Percentiles rank a stretch among this genome's conserved stretches.
phyloP scores from a whole-genome alignment of 2,329 filamentous ascomycete species.

The Parastagonospora avenae region DNA sequence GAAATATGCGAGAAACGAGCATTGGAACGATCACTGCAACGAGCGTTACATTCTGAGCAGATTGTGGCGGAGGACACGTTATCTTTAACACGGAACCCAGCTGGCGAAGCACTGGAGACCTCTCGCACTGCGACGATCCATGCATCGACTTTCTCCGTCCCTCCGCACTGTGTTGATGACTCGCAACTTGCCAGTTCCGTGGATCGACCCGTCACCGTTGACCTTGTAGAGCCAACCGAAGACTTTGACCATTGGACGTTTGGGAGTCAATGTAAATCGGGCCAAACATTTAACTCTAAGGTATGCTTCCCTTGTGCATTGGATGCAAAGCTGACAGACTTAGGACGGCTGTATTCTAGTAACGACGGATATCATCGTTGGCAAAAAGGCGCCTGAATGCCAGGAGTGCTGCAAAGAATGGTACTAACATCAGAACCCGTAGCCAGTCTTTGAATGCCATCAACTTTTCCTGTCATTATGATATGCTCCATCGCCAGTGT shows the following conservation, averaged over 20 bases:
- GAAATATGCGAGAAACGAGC: not conserved
- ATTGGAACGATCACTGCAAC: too few relatives aligned
- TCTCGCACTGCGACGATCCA: not conserved
- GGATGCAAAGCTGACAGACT: not conserved
- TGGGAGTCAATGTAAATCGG: not conserved
- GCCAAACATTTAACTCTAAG: not conserved
- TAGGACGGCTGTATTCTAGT: not conserved
- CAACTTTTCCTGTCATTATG: too few relatives aligned
- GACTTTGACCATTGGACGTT: too few relatives aligned
- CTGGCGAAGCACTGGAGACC: not conserved
- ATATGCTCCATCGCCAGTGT: too few relatives aligned
- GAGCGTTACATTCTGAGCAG: not conserved
- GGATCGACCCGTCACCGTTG: not conserved
- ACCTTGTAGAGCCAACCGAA: too few relatives aligned
- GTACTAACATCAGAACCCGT: too few relatives aligned
- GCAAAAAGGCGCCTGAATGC: too few relatives aligned
- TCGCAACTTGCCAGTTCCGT: not conserved
- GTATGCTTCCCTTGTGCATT: slow-evolving; percentile 1
- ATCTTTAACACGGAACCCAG: not conserved
- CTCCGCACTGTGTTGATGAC: not conserved
- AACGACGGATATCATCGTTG: not conserved
- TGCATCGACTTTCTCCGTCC: too few relatives aligned
- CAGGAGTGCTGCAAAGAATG: not conserved
- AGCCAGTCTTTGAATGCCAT: too few relatives aligned
- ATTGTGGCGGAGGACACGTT: not conserved